phyloP scores from a whole-genome alignment of 495 filamentous ascomycete species.

The Astrothelium subdiscretum region DNA sequence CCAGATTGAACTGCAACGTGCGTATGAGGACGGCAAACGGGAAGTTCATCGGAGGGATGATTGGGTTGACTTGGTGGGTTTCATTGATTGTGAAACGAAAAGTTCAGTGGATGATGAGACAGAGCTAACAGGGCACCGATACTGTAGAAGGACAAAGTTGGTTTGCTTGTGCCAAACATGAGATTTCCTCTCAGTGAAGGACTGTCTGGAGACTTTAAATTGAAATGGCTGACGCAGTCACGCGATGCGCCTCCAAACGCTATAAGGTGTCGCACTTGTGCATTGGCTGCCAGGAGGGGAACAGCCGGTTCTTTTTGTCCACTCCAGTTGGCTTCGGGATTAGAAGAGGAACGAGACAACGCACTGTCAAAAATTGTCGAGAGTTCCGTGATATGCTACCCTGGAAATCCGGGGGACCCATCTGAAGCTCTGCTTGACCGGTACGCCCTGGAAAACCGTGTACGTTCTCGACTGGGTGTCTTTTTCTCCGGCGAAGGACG shows the following conservation, averaged over 20 bases:
- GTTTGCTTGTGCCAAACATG: conserved; percentile 76
- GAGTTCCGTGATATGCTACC: background rate
- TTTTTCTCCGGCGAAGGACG: background rate
- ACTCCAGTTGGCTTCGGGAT: conserved; percentile 10
- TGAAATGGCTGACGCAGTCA: conserved; percentile 86
- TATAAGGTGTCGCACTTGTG: conserved; percentile 76
- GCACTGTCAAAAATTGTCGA: background rate
- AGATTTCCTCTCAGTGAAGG: conserved; percentile 31
- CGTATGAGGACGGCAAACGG: background rate
- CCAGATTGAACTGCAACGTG: background rate
- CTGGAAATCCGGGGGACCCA: conserved; percentile 3
- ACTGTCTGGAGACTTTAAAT: conserved; percentile 61
- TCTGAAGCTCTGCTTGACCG: background rate
- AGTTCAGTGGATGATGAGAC: background rate
- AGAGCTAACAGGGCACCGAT: background rate
- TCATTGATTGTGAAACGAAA: background rate
- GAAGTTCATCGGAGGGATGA: background rate
- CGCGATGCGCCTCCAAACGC: conserved; percentile 57
- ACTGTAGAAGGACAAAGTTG: conserved; percentile 37
- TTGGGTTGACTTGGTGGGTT: background rate
- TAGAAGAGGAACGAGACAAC: background rate
- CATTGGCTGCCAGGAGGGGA: conserved; percentile 43
- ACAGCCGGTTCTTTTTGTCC: conserved; percentile 8
- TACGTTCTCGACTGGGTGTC: conserved; percentile 13
- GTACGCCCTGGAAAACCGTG: background rate